Base-by-base conservation (phyloP, 2,329 filamentous ascomycete genomes). In the Rhexocercosporidium sp. region DNA sequence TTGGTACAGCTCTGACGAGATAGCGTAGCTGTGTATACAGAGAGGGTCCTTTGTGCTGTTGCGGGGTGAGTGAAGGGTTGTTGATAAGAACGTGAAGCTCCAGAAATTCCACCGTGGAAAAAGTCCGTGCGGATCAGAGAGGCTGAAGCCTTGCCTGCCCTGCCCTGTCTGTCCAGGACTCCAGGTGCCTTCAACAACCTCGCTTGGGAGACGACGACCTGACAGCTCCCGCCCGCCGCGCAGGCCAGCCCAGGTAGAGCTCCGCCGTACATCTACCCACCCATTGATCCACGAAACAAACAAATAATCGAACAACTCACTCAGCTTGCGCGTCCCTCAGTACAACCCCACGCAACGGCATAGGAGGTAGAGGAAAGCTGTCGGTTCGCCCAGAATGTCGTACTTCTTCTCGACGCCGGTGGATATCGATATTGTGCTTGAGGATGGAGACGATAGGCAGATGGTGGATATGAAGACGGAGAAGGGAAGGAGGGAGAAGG, bases 391-490 rank as follows among this genome's bases (percentile, higher is more conserved):
- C 66, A 67, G 66, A 12, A 97, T 98, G 96, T 96, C 96, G 74
- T 97, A 97, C 83, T 96, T 97, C 84, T 99, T 98, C 85, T 94
- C 94, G 75, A 97, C 95, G 68, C 96, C 96, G 64, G 92, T 99
- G 81, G 96, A 99, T 82, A 99, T 99, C 83, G 96, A 99, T 83
- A 92, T 99, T 78, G 94, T 98, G 76, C 93, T 99, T 75, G 93
- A 97, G 77, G 93, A 97, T 82, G 90, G 90, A 79, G 96, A 98
- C 82, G 93, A 97, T 76, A 91, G 96, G 77, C 90, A 93, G 75
- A 97, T 96, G 82, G 94, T 99, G 72, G 96, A 99, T 79, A 93
- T 97, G 82, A 97, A 97, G 87, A 91, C 97, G 74, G 96, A 98
- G 83, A 98, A 98, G 89, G 96, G 94, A 83, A 89, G 95, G 75